phyloP scores from a whole-genome alignment of 225 moss, liverwort and hornwort species.

The Bryum argenteum region DNA sequence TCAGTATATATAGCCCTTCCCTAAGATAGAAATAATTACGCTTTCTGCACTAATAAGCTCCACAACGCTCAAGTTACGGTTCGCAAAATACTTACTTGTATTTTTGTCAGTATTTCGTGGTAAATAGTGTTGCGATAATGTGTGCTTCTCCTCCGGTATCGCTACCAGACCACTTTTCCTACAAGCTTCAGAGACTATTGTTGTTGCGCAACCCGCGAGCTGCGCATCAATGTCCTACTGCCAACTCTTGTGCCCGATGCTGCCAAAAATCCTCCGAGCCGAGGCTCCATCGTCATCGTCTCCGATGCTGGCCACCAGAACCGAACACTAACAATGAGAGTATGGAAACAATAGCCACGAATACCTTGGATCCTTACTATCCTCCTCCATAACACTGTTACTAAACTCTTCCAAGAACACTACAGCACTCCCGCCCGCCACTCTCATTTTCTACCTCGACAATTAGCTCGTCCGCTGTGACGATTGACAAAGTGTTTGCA shows the following conservation, averaged over 20 bases:
- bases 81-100: slow-evolving; percentile 39
- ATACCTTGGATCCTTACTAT: slow-evolving; percentile 26
- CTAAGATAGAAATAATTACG: slow-evolving; percentile 2
- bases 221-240: slow-evolving; percentile 45
- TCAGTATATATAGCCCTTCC: background rate
- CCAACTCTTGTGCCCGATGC: slow-evolving; percentile 35
- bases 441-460: slow-evolving; percentile 5
- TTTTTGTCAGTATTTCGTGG: slow-evolving; percentile 31
- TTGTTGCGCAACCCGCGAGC: slow-evolving; percentile 36
- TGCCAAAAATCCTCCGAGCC: slow-evolving; percentile 27
- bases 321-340: slow-evolving; percentile 37
- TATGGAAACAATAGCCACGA: slow-evolving; percentile 4
- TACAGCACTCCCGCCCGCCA: background rate
- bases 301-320: slow-evolving; percentile 43
- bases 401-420: slow-evolving; percentile 21
- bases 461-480: slow-evolving; percentile 8
- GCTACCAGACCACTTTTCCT: slow-evolving; percentile 26
- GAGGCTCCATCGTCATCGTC: slow-evolving; percentile 56
- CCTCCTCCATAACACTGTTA: slow-evolving; percentile 17
- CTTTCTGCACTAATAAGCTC: background rate
- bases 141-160: slow-evolving; percentile 27
- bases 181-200: slow-evolving; percentile 37
- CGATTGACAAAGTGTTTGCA: slow-evolving; percentile 21
- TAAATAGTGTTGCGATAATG: slow-evolving; percentile 23
- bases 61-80: slow-evolving; percentile 7